These are phyloP conservation scores for Rhododendron simsii DNA, from an alignment of 148 eudicot genomes.

Conservation along the genomic window DNA sequence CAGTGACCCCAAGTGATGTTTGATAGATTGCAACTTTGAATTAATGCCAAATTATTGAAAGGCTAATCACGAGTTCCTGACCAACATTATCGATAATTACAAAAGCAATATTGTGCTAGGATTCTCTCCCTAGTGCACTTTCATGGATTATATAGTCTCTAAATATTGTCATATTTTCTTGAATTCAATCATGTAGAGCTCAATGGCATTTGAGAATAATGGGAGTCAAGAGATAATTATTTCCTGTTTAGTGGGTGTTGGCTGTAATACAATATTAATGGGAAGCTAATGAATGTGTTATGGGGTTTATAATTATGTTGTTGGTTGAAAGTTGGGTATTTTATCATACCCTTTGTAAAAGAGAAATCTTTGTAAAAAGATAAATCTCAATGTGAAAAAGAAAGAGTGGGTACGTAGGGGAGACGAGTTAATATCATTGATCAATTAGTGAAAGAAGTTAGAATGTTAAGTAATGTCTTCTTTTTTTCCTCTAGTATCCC, in stretches of 20 bases:
- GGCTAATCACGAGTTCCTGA: constrained; percentile 6
- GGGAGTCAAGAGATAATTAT: neutral
- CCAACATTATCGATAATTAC: neutral
- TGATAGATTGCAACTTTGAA: neutral
- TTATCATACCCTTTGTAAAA: neutral
- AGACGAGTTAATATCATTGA: too few relatives aligned
- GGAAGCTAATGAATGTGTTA: neutral
- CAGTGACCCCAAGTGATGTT: neutral
- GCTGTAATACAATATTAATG: neutral
- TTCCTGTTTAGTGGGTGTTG: neutral
- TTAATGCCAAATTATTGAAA: neutral
- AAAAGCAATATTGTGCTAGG: neutral
- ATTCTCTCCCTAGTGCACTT: neutral
- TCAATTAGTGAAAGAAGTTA: too few relatives aligned
- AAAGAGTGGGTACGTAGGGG: too few relatives aligned
- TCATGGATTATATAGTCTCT: neutral
- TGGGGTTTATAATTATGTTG: neutral
- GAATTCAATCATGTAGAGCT: constrained; percentile 4
- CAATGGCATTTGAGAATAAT: neutral
- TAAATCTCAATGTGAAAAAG: neutral
- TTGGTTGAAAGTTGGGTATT: constrained; percentile 1
- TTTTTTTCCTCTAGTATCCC: too few relatives aligned
- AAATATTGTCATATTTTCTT: neutral
- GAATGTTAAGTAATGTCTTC: too few relatives aligned
- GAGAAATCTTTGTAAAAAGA: neutral